Base-by-base conservation (phyloP, 2,329 filamentous ascomycete species). In the Sporothrix phasma region DNA sequence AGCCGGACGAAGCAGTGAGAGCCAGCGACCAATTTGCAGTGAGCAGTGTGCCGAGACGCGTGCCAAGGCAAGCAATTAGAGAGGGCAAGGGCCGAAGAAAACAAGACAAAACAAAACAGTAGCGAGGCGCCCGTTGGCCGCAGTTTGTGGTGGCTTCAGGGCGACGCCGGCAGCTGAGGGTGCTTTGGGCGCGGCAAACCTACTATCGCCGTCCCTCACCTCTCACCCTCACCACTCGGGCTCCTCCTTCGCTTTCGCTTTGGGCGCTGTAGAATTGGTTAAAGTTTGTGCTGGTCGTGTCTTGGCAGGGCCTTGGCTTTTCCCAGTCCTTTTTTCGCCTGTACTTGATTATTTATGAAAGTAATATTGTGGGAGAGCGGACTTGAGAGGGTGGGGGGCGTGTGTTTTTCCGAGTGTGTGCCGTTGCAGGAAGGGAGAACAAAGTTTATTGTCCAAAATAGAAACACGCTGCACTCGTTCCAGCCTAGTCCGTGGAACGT, bases 391-490 rank as follows among this genome's bases (percentile, higher is more conserved):
- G 34, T 37, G 34, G 6, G 22, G 54, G 54, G 54, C 54, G 54
- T 59, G 37, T 59, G 22, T 17, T 53, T 41, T 29, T 56, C 37
- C n/a, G 26, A 29, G 41, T 19, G 58, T 43, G 41, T 49, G 37
- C 62, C 26, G 26, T 19, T 58, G 61, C 46, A 60, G 46, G 54
- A 56, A 31, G 51, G 37, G n/a, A 19, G 26, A 43, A n/a, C 66
- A 69, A 68, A 69, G 65, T 59, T 68, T 69, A 69, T 65, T 62
- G 62, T 66, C 59, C 8, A 65, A 67, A 68, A 69, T 69, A 69
- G 68, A 66, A 66, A 62, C 41, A 43, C 10, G 26, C 65, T 65
- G 66, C 5, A 6, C 53, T 19, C 7, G 1, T 2, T 29, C 5
- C 0, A 24, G 49, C 4, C 45, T 65, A 65, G 58, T 22, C 0